These are phyloP conservation scores for Trifolium pratense DNA, from an alignment of 306 rosid genomes.

Conservation along the genomic window DNA sequence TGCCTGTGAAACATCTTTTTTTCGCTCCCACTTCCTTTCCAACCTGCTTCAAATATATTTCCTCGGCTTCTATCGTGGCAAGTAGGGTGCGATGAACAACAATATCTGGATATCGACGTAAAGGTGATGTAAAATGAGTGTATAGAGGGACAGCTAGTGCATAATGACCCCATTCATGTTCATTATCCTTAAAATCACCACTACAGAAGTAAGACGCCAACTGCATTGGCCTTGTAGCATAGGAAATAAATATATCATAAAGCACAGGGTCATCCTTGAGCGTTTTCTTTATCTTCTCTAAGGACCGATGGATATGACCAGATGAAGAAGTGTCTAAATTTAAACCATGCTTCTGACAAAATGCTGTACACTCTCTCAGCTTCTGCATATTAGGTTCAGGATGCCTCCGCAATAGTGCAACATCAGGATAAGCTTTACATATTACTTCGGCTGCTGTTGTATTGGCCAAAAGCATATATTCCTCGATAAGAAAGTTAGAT, in stretches of 20 bases:
- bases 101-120: constrained; percentile 94
- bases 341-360: constrained; percentile 81
- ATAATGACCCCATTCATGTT: constrained; percentile 73
- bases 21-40: constrained; percentile 40
- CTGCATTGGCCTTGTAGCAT: constrained; percentile 85
- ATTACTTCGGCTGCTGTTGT: constrained; percentile 81
- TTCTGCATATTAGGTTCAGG: constrained; percentile 84
- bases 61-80: constrained; percentile 85
- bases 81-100: constrained; percentile 84
- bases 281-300: constrained; percentile 65
- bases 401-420: constrained; percentile 84
- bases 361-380: constrained; percentile 74
- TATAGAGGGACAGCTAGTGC: constrained; percentile 79
- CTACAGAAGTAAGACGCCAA: constrained; percentile 81
- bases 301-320: constrained; percentile 61
- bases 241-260: constrained; percentile 61
- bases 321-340: constrained; percentile 79
- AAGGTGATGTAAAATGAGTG: constrained; percentile 92
- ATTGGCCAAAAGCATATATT: constrained; percentile 92
- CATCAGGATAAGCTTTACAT: constrained; percentile 77
- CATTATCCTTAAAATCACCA: constrained; percentile 60
- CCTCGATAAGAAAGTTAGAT: constrained; percentile 81
- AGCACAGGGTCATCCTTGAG: constrained; percentile 77
- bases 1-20: constrained; percentile 73
- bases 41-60: constrained; percentile 55